These are phyloP conservation scores for Geum urbanum DNA, from an alignment of 306 rosid genomes.

Conservation along the genomic window DNA sequence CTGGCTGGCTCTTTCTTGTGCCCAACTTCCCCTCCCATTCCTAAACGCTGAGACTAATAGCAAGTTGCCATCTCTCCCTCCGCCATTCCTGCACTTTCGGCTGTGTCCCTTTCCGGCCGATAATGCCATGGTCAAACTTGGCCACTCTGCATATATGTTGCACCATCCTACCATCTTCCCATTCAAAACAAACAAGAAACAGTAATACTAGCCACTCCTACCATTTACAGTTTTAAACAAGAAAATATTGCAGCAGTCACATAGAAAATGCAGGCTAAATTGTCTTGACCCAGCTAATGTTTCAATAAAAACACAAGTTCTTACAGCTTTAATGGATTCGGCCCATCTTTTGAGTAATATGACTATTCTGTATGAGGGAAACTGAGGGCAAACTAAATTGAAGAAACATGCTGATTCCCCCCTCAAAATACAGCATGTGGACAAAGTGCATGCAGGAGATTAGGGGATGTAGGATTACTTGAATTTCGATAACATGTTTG, in stretches of 20 bases:
- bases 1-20: background rate
- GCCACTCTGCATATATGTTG: background rate
- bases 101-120: background rate
- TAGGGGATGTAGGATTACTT: background rate
- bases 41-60: background rate
- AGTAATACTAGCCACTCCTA: background rate
- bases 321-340: background rate
- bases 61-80: constrained; percentile 6
- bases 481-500: background rate
- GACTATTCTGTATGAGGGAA: background rate
- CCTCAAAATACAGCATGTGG: background rate
- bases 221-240: background rate
- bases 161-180: background rate
- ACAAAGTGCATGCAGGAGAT: background rate
- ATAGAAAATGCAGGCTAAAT: background rate
- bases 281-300: background rate
- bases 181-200: background rate
- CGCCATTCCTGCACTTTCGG: background rate
- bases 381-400: background rate
- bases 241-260: background rate
- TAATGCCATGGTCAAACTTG: background rate
- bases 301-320: background rate
- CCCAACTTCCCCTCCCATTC: constrained; percentile 5
- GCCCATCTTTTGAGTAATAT: background rate
- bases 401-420: background rate